Percentiles rank a stretch among this genome's conserved stretches.
These are phyloP conservation scores for Crithidia fasciculata DNA, from an alignment of 208 protist genomes.

Conservation along the genomic window DNA sequence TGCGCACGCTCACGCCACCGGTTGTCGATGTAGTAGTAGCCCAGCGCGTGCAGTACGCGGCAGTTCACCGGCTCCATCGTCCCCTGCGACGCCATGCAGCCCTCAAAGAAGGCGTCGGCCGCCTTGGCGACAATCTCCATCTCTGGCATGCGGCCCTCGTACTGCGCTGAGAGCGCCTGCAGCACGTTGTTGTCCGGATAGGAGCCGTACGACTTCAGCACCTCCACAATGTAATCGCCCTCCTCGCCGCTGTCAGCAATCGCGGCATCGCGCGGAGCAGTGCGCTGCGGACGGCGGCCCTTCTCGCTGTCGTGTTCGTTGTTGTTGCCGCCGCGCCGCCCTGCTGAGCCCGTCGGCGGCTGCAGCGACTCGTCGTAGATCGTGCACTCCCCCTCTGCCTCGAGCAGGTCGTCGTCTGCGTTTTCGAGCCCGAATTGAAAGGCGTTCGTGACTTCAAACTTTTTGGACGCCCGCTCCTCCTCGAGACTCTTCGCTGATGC, in stretches of 20 bases:
- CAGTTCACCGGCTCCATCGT: conserved; percentile 52
- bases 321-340: conserved; percentile 13
- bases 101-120: conserved; percentile 43
- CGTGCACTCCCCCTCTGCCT: conserved; percentile 29
- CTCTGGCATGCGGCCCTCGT: conserved; percentile 24
- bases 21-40: conserved; percentile 59
- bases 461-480: not conserved
- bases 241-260: conserved; percentile 58
- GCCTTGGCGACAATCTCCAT: conserved; percentile 40
- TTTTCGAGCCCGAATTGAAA: conserved; percentile 43
- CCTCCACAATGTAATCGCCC: conserved; percentile 67
- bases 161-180: conserved; percentile 37
- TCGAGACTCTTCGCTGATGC: not conserved
- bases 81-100: conserved; percentile 43
- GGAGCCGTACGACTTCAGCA: conserved; percentile 58
- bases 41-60: conserved; percentile 39
- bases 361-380: conserved; percentile 23
- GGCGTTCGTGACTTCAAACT: conserved; percentile 27
- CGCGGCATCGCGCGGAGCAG: conserved; percentile 22
- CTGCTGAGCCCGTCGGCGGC: not conserved
- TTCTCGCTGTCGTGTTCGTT: conserved; percentile 25
- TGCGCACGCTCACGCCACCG: conserved; percentile 42
- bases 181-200: conserved; percentile 61
- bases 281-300: conserved; percentile 15
- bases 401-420: conserved; percentile 40